Evolutionary conservation across 768 basidiomycete species (phyloP).

Genomic region (Lactifluus subvellereus): DNA sequence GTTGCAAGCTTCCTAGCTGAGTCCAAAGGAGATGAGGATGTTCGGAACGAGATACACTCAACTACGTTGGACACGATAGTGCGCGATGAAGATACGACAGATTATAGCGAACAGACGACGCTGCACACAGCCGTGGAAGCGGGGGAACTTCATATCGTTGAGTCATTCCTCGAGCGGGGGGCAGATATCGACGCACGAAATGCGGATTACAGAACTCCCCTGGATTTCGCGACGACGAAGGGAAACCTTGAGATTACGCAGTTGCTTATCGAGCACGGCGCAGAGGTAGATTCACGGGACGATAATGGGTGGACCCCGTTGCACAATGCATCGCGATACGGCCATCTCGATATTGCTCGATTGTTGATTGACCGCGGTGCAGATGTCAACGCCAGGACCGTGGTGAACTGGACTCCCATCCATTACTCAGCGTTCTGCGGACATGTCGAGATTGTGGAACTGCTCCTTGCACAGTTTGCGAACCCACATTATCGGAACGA

Average conservation of each 20-base stretch:
- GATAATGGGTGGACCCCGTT: background rate
- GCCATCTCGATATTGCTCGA: background rate
- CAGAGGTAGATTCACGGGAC: background rate
- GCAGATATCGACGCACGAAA: background rate
- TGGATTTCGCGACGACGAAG: background rate
- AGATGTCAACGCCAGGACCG: constrained; percentile 1
- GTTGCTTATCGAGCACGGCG: background rate
- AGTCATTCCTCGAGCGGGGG: background rate
- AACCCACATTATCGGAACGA: background rate
- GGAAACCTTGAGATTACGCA: background rate
- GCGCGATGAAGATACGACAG: background rate
- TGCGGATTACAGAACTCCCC: background rate
- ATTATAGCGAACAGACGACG: background rate
- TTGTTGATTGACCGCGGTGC: background rate
- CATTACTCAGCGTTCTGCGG: constrained; percentile 1
- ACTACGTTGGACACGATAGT: background rate
- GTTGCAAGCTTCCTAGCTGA: background rate
- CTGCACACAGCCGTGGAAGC: background rate
- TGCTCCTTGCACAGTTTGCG: constrained; percentile 3
- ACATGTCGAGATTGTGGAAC: background rate
- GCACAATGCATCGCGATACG: background rate
- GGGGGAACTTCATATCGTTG: background rate
- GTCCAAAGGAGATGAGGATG: background rate
- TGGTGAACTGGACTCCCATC: background rate
- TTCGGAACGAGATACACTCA: background rate